Conservation (phyloP, 2,329 filamentous ascomycete species). For the Aspergillus aculeatus region DNA sequence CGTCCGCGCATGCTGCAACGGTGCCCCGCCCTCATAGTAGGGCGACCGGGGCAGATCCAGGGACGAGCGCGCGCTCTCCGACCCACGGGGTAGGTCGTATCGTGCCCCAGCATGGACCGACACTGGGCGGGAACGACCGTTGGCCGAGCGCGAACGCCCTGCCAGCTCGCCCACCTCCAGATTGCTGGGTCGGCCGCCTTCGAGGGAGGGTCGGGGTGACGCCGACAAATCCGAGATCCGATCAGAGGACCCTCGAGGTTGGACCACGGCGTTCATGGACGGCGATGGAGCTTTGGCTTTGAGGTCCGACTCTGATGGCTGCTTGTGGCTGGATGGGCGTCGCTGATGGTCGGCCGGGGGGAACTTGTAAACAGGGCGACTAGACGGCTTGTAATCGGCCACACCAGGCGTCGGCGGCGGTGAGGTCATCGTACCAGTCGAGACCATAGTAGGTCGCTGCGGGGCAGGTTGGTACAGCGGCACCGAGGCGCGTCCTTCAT, state of each 20-base stretch:
- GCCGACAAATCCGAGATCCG: slow-evolving; percentile 54
- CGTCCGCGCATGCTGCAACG: slow-evolving; percentile 34
- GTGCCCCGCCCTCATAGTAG: slow-evolving; percentile 39
- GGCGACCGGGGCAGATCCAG: slow-evolving; percentile 33
- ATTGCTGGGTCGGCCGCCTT: slow-evolving; percentile 64
- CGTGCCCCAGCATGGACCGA: slow-evolving; percentile 83
- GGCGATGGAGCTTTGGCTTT: slow-evolving; percentile 34
- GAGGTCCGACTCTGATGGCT: slow-evolving; percentile 32
- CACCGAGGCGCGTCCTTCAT: slow-evolving; percentile 29
- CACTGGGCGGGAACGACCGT: slow-evolving; percentile 67
- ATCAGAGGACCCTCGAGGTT: slow-evolving; percentile 51
- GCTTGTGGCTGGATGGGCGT: slow-evolving; percentile 52
- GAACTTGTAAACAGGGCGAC: slow-evolving; percentile 55
- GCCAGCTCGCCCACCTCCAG: slow-evolving; percentile 61
- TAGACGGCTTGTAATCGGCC: slow-evolving; percentile 29
- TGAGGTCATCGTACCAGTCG: slow-evolving; percentile 78
- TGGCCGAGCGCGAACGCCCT: slow-evolving; percentile 62
- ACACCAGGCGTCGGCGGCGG: slow-evolving; percentile 45
- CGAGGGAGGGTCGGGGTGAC: slow-evolving; percentile 67
- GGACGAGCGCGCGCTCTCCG: slow-evolving; percentile 57
- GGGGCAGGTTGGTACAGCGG: slow-evolving; percentile 46
- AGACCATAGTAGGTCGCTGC: slow-evolving; percentile 57
- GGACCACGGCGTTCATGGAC: slow-evolving; percentile 39
- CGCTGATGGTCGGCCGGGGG: slow-evolving; percentile 47
- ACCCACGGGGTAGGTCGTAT: slow-evolving; percentile 77